Evolutionary conservation across 805 yeast species (phyloP).

Genomic region (Cyberlindnera mycetangii): DNA sequence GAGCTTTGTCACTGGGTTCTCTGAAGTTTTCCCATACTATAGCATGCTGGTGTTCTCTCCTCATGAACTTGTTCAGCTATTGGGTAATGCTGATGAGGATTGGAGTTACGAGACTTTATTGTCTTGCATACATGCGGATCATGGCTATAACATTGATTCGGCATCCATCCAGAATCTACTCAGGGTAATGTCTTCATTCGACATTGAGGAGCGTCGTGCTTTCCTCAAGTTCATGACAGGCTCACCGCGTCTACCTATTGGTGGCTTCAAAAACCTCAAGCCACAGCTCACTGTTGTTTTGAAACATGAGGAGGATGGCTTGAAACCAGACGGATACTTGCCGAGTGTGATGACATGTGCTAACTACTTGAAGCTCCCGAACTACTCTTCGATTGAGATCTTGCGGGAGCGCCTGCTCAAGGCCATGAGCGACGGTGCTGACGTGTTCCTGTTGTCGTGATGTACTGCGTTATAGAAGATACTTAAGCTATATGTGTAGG

Average conservation of each 20-base stretch:
- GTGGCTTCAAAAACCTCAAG: slow-evolving; percentile 79
- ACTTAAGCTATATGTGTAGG: too few relatives aligned
- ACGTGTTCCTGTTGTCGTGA: slow-evolving; percentile 72
- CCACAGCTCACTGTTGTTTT: slow-evolving; percentile 88
- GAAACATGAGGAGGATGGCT: slow-evolving; percentile 71
- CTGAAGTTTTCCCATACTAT: slow-evolving; percentile 74
- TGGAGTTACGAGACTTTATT: slow-evolving; percentile 69
- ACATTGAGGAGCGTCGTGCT: slow-evolving; percentile 53
- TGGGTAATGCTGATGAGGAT: slow-evolving; percentile 83
- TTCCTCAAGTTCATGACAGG: slow-evolving; percentile 91
- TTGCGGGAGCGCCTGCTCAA: slow-evolving; percentile 56
- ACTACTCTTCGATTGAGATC: slow-evolving; percentile 61
- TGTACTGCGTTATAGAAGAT: neutral
- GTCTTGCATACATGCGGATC: slow-evolving; percentile 74
- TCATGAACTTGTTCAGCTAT: slow-evolving; percentile 63
- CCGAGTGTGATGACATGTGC: slow-evolving; percentile 99
- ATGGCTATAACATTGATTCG: slow-evolving; percentile 80
- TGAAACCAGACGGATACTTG: slow-evolving; percentile 70
- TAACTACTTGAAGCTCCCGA: slow-evolving; percentile 85
- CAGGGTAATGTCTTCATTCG: slow-evolving; percentile 57
- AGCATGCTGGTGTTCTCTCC: slow-evolving; percentile 72
- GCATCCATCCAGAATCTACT: slow-evolving; percentile 57
- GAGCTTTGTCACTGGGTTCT: slow-evolving; percentile 76
- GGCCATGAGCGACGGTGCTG: slow-evolving; percentile 87
- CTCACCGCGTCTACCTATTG: slow-evolving; percentile 88